phyloP scores from a whole-genome alignment of 179 eudicot species.

The Drosera spatulata region DNA sequence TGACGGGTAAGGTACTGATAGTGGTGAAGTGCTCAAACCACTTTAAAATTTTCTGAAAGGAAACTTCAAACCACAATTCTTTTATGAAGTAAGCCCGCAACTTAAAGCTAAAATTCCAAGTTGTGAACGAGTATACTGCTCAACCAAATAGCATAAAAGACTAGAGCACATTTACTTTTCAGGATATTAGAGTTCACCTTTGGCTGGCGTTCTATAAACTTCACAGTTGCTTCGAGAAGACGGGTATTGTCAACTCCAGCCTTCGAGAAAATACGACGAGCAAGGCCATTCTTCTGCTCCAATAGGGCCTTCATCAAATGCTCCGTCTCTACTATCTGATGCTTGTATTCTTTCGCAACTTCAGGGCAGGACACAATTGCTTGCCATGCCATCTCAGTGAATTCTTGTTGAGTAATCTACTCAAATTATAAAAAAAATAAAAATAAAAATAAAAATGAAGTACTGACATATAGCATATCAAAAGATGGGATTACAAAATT shows the following conservation, averaged over 20 bases:
- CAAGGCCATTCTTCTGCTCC: slow-evolving; percentile 95
- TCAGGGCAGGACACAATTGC: slow-evolving; percentile 78
- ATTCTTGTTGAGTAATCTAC: slow-evolving; percentile 67
- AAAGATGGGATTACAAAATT: too few relatives aligned
- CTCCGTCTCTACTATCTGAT: slow-evolving; percentile 91
- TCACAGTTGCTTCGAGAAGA: slow-evolving; percentile 72
- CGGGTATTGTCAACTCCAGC: slow-evolving; percentile 91
- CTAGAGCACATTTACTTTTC: not conserved
- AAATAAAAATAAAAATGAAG: not conserved
- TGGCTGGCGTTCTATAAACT: slow-evolving; percentile 80
- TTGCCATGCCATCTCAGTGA: slow-evolving; percentile 98
- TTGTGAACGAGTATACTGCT: too few relatives aligned
- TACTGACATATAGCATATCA: not conserved
- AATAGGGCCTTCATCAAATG: slow-evolving; percentile 89
- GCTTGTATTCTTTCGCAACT: slow-evolving; percentile 69
- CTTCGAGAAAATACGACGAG: slow-evolving; percentile 77
- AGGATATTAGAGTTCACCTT: slow-evolving; percentile 31
- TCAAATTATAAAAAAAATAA: slow-evolving; percentile 4
- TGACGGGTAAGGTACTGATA: too few relatives aligned
- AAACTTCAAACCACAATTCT: too few relatives aligned
- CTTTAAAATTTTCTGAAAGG: too few relatives aligned
- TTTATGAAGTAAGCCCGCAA: too few relatives aligned
- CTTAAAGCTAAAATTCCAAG: too few relatives aligned
- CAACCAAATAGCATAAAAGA: too few relatives aligned
- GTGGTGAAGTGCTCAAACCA: too few relatives aligned